Evolutionary conservation across 305 asterid genomes (phyloP), one percentile per base, ranked within the genome.

Genomic region (Fraxinus sp.): DNA sequence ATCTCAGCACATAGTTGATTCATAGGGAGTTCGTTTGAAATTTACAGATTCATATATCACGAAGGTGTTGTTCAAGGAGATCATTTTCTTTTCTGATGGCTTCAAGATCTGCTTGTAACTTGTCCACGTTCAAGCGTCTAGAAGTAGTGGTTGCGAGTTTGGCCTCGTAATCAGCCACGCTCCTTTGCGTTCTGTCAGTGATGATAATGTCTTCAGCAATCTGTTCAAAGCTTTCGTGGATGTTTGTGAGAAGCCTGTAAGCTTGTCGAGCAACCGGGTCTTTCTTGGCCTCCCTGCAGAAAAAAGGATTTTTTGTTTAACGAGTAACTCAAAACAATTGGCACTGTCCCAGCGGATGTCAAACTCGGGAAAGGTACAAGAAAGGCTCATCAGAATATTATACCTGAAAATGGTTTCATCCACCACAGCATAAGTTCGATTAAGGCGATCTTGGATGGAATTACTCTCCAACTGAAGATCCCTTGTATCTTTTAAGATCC

Each of bases 391-490:
- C 55, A 59, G 71, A 79, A 59, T 64, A 79, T 32, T 33, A 52
- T 85, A 94, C 97, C 97, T 90, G 91, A 91, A 95, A 36, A 91
- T 81, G 26, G 88, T 92, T 86, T 93, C 98, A 78, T 91, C 91
- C 35, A 91, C 94, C 77, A 92, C 86, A 33, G 93, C 92, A 81
- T 89, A 90, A 83, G 95, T 92, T 84, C 96, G 91, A 89, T 86
- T 85, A 74, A 92, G 95, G 78, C 98, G 91, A 80, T 94, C 98
- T 82, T 91, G 97, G 82, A 92, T 89, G 78, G 90, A 87, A 84
- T 95, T 93, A 82, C 93, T 93, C 89, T 92, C 98, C 81, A 95
- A 83, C 87, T 92, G 97, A 85, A 93, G 95, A 86, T 91, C 98
- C 87, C 97, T 87, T 1, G 96, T 95, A 49, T 92, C 96, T 84